A percentile compares a stretch with the other conserved stretches of the same genome.
Conservation (phyloP, 257 asterid genomes). For the Scutellaria galericulata region DNA sequence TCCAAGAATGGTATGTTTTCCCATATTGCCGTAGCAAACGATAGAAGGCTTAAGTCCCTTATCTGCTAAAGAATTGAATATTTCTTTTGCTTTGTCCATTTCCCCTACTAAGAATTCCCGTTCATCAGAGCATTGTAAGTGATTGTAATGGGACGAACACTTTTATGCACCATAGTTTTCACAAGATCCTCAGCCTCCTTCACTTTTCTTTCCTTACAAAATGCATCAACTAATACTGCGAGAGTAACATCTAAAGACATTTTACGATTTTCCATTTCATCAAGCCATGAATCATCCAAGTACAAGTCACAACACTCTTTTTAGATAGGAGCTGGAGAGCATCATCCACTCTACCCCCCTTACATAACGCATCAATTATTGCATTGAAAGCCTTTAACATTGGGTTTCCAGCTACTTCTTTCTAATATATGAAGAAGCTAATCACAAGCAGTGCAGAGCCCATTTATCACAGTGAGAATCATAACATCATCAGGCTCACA, state of each 20-base stretch:
- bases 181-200: neutral
- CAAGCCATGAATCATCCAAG: neutral
- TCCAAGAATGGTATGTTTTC: neutral
- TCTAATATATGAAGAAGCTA: slow-evolving; percentile 24
- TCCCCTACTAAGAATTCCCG: neutral
- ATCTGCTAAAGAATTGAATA: neutral
- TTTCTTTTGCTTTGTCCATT: neutral
- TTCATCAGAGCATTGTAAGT: neutral
- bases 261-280: neutral
- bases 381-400: slow-evolving; percentile 7
- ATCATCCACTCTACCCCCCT: slow-evolving; percentile 30
- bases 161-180: neutral
- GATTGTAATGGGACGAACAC: neutral
- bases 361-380: slow-evolving; percentile 28
- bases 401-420: slow-evolving; percentile 18
- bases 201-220: neutral
- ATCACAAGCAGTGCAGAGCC: slow-evolving; percentile 35
- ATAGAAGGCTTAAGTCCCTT: neutral
- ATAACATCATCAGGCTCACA: slow-evolving; percentile 26
- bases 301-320: slow-evolving; percentile 28
- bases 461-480: slow-evolving; percentile 32
- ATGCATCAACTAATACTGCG: neutral
- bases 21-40: neutral
- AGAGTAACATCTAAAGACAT: neutral
- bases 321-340: slow-evolving; percentile 29